Conservation (phyloP, 352 stramenopile genomes). For the Phytophthora cajani region DNA sequence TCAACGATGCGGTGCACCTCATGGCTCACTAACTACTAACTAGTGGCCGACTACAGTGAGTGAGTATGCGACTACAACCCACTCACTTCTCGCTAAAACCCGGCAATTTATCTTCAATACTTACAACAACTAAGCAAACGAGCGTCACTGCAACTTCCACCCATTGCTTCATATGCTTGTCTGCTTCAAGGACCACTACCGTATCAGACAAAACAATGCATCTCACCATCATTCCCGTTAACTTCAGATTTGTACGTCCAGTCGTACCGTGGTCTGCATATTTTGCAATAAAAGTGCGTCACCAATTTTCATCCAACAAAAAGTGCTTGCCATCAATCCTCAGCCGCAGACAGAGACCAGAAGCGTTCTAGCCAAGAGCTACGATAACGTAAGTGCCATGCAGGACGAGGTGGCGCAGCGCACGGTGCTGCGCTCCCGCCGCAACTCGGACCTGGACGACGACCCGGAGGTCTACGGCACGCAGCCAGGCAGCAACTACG, state of each 20-base stretch:
- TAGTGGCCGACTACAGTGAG: not conserved
- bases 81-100: too few species aligned
- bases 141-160: too few species aligned
- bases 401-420: constrained; percentile 45
- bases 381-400: constrained; percentile 4
- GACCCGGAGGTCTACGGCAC: constrained; percentile 55
- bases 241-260: not conserved
- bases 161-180: not conserved
- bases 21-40: constrained; percentile 81
- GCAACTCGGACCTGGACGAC: constrained; percentile 61
- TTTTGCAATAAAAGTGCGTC: constrained; percentile 28
- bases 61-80: too few species aligned
- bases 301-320: constrained; percentile 34
- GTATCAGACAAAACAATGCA: constrained; percentile 29
- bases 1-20: constrained; percentile 88
- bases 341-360: constrained; percentile 8
- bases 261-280: constrained; percentile 23
- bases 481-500: constrained; percentile 61
- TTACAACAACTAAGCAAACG: not conserved
- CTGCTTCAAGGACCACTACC: constrained; percentile 2
- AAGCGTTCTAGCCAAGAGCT: constrained; percentile 11
- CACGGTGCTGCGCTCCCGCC: constrained; percentile 57
- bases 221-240: constrained; percentile 1
- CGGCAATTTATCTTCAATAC: too few species aligned
- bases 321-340: constrained; percentile 22